Evolutionary conservation across 805 yeast species (phyloP).

Genomic region (Tetrapisispora namnaoensis): DNA sequence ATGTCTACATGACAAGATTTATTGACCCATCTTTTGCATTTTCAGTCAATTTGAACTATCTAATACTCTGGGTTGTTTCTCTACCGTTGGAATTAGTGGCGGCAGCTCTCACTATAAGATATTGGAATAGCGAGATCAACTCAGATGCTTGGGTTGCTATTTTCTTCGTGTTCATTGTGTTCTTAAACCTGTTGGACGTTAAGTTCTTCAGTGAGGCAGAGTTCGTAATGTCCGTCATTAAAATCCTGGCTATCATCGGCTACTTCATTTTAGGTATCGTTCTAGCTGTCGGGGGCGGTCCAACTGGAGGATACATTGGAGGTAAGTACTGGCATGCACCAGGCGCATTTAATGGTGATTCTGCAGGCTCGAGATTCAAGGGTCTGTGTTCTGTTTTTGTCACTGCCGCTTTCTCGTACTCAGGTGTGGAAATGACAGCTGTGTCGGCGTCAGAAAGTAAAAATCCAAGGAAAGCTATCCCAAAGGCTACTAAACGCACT

Average conservation of each 20-base stretch:
- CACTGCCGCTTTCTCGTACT: constrained; percentile 55
- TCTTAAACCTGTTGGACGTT: constrained; percentile 44
- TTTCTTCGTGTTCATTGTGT: constrained; percentile 38
- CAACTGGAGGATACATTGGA: constrained; percentile 33
- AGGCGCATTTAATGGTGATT: constrained; percentile 52
- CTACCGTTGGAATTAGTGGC: constrained; percentile 54
- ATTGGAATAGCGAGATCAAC: constrained; percentile 41
- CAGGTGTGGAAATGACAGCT: constrained; percentile 67
- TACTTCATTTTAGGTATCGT: constrained; percentile 47
- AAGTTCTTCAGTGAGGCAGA: constrained; percentile 50
- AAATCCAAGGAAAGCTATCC: constrained; percentile 57
- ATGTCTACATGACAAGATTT: constrained; percentile 40
- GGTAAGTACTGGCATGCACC: constrained; percentile 40
- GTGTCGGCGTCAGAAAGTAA: constrained; percentile 69
- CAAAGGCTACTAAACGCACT: constrained; percentile 69
- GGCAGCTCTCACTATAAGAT: constrained; percentile 45
- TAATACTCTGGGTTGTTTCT: constrained; percentile 45
- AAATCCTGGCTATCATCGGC: constrained; percentile 40
- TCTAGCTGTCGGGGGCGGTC: constrained; percentile 40
- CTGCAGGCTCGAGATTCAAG: constrained; percentile 33
- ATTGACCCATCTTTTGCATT: constrained; percentile 50
- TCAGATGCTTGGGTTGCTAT: constrained; percentile 55
- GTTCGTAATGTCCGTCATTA: constrained; percentile 40
- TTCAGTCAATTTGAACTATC: constrained; percentile 44
- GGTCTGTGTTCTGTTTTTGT: constrained; percentile 46